phyloP scores from a whole-genome alignment of 1,139 yeast species.

The Casaregolazyma suthepensis region DNA sequence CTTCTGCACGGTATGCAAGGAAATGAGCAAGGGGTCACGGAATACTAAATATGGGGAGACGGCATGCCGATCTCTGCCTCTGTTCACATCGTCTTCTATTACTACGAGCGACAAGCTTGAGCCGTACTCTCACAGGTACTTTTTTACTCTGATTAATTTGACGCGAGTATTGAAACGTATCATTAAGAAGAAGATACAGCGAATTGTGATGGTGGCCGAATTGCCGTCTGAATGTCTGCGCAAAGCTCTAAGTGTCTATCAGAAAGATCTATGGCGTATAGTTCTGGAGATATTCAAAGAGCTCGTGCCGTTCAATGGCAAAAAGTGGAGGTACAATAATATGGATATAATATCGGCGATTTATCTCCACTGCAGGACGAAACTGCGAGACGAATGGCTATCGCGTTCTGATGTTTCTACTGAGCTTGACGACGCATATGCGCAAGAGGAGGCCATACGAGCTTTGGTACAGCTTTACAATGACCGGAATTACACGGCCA shows the following conservation, averaged over 20 bases:
- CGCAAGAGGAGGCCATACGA: slow-evolving; percentile 80
- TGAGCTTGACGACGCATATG: slow-evolving; percentile 71
- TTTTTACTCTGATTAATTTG: slow-evolving; percentile 32
- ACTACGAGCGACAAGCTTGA: slow-evolving; percentile 14
- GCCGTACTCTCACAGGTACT: slow-evolving; percentile 27
- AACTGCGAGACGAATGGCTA: slow-evolving; percentile 81
- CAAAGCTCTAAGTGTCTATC: slow-evolving; percentile 43
- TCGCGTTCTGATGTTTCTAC: slow-evolving; percentile 75
- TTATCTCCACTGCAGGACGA: slow-evolving; percentile 65
- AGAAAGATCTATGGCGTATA: slow-evolving; percentile 58
- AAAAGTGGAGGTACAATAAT: slow-evolving; percentile 88
- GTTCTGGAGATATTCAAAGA: slow-evolving; percentile 67
- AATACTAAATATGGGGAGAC: slow-evolving; percentile 12
- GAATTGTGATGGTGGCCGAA: slow-evolving; percentile 38
- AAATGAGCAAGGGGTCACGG: slow-evolving; percentile 19
- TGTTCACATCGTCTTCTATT: slow-evolving; percentile 1
- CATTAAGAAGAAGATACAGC: slow-evolving; percentile 35
- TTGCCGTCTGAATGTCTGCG: slow-evolving; percentile 39
- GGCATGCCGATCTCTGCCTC: slow-evolving; percentile 4
- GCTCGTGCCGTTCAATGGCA: slow-evolving; percentile 83
- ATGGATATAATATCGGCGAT: slow-evolving; percentile 92
- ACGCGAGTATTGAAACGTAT: slow-evolving; percentile 32
- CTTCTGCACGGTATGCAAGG: slow-evolving; percentile 43
- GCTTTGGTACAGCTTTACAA: slow-evolving; percentile 78
- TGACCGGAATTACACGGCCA: slow-evolving; percentile 34